Base-by-base conservation (phyloP, 139 green algal species). In the Pleodorina starrii region DNA sequence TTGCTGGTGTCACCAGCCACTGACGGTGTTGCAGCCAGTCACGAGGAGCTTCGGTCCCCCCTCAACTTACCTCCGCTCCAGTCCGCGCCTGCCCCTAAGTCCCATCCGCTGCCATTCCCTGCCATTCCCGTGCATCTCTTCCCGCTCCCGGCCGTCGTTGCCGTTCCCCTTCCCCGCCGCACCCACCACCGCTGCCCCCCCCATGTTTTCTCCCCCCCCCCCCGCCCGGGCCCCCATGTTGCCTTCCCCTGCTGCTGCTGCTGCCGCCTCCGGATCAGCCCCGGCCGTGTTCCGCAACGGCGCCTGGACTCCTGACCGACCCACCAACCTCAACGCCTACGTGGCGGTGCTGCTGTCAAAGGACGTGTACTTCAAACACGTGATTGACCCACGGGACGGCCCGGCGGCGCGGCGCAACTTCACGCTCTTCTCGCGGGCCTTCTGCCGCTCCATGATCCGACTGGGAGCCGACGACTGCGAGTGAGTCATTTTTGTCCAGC, bases 401-500 rank as follows among this genome's bases (percentile, higher is more conserved):
- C 40, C 38, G 0, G 21, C 59, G 5, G 42, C 81, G 27, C 81
- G 81, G 0, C 81, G 81, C n/a, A 74, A 87, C 81, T 87, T 87
- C 44, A 77, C 36, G 1, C n/a, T 63, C 25, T 87, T 87, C 63
- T 29, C 81, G 5, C 2, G 29, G 43, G 42, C 66, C 6, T 87
- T 87, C 81, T 87, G 81, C 16, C 43, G 42, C 16, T 75, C 81
- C 81, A 87, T 87, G 81, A 0, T 9, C 14, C 21, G 38, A 1
- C 81, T 87, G 60, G 81, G 81, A 12, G 81, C 60, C 11, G 81
- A 87, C 81, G 60, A 78, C 32, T 87, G 81, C 81, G 81, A 87
- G 81, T 87, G 81, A 54, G 79, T n/a, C n/a, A n/a, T n/a, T n/a
- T n/a, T n/a, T n/a, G n/a, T n/a, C n/a, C n/a, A n/a, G n/a, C n/a